Evolutionary conservation across 2,329 filamentous ascomycete genomes (phyloP), one percentile per base, ranked within the genome.

Genomic region (Cytospora leucostoma): DNA sequence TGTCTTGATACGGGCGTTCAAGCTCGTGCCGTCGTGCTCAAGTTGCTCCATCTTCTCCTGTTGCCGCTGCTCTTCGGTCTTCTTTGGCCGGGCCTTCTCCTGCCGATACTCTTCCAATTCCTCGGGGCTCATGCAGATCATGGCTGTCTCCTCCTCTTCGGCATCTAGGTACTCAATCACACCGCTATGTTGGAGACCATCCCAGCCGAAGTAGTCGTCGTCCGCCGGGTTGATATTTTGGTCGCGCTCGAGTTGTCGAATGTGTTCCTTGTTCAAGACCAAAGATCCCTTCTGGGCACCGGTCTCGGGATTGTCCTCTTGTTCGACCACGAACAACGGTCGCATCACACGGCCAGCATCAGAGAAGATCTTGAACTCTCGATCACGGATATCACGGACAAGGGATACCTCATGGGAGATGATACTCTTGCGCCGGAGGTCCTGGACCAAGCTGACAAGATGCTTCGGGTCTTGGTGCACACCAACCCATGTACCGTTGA

Each of bases 81-180:
- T 95, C 74, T 98, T 64, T 7, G 61, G 61, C 8, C 64, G 59
- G 54, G 84, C 80, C 75, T 91, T 91, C 61, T 89, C 81, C 68
- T 88, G 80, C 65, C 90, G 85, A 66, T 88, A 92, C 27, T 86
- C 86, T 65, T 97, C 93, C 44, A 99, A 80, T 73, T 98, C 95
- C 74, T 98, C 94, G 0, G 95, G 95, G 0, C 93, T 96, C 94
- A 99, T 99, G 76, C 93, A 92, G 72, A 99, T 99, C 95, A 99
- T 99, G 47, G 95, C 89, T 0, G 93, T 96, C 76, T 99, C 96
- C 74, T 99, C 95, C 80, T 99, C 96, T 74, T 99, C 96, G 0
- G 95, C 95, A 75, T 99, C 95, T 12, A 99, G 85, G 72, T 97
- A 98, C 74, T 99, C 95, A 44, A 99, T 90, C 3, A 93, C 92